These are phyloP conservation scores for Geotrichum phurueaensis DNA, from an alignment of 1,139 yeast genomes.

Conservation along the genomic window DNA sequence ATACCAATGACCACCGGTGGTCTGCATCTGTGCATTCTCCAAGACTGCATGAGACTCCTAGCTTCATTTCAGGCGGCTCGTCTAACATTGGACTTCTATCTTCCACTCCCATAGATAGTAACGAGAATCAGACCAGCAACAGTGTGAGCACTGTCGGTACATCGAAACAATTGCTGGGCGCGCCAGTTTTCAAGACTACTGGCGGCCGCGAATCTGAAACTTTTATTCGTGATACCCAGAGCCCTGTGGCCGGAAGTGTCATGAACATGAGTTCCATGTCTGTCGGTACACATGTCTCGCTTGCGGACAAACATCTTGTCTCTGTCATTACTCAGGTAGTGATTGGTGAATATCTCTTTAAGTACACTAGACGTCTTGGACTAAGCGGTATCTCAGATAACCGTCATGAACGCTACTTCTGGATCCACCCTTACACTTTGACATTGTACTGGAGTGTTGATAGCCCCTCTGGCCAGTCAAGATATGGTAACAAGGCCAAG, in stretches of 20 bases:
- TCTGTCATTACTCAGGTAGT: conserved; percentile 89
- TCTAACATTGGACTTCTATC: background rate
- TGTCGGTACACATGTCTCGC: conserved; percentile 63
- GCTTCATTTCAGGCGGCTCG: background rate
- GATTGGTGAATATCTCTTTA: conserved; percentile 84
- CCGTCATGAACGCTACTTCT: conserved; percentile 88
- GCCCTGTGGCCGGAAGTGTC: conserved; percentile 16
- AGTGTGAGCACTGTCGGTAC: background rate
- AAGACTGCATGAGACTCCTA: conserved; percentile 4
- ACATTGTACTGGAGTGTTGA: conserved; percentile 85
- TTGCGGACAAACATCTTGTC: conserved; percentile 64
- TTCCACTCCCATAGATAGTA: background rate
- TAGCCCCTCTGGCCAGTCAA: conserved; percentile 62
- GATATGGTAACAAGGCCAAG: conserved; percentile 48
- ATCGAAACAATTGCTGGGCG: background rate
- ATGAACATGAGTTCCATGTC: conserved; percentile 38
- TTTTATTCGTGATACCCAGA: conserved; percentile 1
- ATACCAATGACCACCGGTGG: conserved; percentile 4
- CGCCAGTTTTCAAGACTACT: conserved; percentile 4
- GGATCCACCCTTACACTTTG: conserved; percentile 93
- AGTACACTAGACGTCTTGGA: conserved; percentile 78
- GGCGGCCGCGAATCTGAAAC: conserved; percentile 1
- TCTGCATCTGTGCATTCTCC: conserved; percentile 9
- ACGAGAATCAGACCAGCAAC: background rate
- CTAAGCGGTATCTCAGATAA: conserved; percentile 68